Percentiles rank a stretch among this genome's conserved stretches.
Evolutionary conservation across 2,329 filamentous ascomycete species (phyloP).

Genomic region (Calonectria montana): DNA sequence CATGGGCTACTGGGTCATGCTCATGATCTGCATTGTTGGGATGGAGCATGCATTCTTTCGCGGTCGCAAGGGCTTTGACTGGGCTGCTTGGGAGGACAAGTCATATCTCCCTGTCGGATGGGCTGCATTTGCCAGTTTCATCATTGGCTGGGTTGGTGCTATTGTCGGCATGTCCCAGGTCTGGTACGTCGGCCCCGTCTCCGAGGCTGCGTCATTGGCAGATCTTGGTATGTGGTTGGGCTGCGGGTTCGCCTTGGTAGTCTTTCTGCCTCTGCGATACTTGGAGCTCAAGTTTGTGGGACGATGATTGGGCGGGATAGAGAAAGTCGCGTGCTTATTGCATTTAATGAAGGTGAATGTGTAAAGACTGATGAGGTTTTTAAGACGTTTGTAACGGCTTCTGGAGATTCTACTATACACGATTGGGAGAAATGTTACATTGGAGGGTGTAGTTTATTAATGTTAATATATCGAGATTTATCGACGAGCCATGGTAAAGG

Average conservation of each 20-base stretch:
- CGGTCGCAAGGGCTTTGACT: slow-evolving; percentile 53
- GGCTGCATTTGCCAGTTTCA: slow-evolving; percentile 57
- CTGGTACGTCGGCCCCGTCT: slow-evolving; percentile 70
- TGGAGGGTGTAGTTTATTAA: no score
- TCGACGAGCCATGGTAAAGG: no score
- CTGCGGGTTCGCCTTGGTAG: slow-evolving; percentile 70
- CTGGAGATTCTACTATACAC: no score
- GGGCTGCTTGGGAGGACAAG: slow-evolving; percentile 59
- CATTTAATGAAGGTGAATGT: background rate
- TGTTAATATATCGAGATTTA: no score
- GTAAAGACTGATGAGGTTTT: no score
- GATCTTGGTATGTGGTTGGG: slow-evolving; percentile 68
- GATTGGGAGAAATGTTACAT: no score
- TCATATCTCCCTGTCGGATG: slow-evolving; percentile 55
- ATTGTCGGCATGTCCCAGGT: slow-evolving; percentile 68
- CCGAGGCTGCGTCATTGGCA: slow-evolving; percentile 62
- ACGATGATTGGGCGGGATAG: slow-evolving; percentile 24
- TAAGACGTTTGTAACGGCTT: no score
- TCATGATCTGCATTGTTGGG: slow-evolving; percentile 61
- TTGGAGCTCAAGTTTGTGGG: slow-evolving; percentile 43
- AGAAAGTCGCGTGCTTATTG: no score
- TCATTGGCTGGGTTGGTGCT: slow-evolving; percentile 61
- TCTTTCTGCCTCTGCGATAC: slow-evolving; percentile 42
- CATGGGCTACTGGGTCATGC: slow-evolving; percentile 67
- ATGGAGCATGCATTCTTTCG: slow-evolving; percentile 59